These are phyloP conservation scores for Lactarius indigo DNA, from an alignment of 768 basidiomycete genomes.

Conservation along the genomic window DNA sequence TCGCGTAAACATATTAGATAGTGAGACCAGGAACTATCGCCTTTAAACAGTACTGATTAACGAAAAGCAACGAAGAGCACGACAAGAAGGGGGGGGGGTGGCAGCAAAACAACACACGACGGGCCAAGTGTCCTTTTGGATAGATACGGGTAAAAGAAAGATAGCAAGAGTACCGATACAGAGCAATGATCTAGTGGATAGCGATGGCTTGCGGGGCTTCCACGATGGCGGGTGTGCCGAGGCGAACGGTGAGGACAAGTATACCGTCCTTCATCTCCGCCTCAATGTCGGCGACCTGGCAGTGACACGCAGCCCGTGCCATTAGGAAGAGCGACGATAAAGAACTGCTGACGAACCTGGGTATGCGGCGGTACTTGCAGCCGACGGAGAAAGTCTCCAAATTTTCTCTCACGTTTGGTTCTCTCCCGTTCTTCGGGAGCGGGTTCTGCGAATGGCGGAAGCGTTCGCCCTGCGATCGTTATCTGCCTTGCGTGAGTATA, in stretches of 20 bases:
- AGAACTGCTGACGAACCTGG: conserved; percentile 42
- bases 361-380: conserved; percentile 54
- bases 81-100: background rate
- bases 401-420: conserved; percentile 52
- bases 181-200: conserved; percentile 33
- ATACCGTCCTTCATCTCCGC: conserved; percentile 59
- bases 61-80: conserved; percentile 8
- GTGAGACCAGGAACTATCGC: background rate
- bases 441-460: conserved; percentile 39
- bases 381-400: conserved; percentile 46
- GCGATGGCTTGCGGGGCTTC: conserved; percentile 50
- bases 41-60: conserved; percentile 3
- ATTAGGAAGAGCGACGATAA: conserved; percentile 25
- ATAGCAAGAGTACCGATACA: background rate
- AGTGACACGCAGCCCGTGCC: conserved; percentile 21
- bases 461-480: conserved; percentile 47
- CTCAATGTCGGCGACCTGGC: conserved; percentile 50
- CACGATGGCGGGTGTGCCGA: conserved; percentile 42
- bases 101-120: background rate
- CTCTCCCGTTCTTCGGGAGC: conserved; percentile 25
- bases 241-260: conserved; percentile 52
- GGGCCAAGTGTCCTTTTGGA: background rate
- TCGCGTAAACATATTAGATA: conserved; percentile 1
- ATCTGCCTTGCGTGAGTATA: conserved; percentile 63
- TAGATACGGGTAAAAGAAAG: background rate